phyloP scores from a whole-genome alignment of 208 protist species.

The Leishmania aethiopica region DNA sequence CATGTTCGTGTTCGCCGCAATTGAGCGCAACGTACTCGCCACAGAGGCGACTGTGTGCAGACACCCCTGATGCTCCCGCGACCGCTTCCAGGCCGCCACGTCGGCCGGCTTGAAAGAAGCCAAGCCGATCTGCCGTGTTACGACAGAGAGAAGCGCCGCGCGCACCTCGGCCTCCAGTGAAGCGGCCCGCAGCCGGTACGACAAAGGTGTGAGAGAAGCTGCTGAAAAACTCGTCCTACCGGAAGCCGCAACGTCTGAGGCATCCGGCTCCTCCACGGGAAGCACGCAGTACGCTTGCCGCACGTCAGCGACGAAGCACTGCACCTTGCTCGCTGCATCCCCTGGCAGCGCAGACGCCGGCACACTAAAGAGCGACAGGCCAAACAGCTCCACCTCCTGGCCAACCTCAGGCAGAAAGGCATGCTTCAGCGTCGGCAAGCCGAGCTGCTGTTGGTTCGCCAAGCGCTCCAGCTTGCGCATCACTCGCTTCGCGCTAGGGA shows the following conservation, averaged over 20 bases:
- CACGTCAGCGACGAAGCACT: constrained; percentile 45
- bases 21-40: constrained; percentile 33
- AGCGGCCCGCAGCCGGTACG: constrained; percentile 16
- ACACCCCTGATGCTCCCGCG: constrained; percentile 50
- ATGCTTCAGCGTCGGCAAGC: constrained; percentile 59
- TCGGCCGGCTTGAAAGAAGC: constrained; percentile 46
- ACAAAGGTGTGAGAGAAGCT: constrained; percentile 8
- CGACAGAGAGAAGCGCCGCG: constrained; percentile 54
- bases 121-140: constrained; percentile 43
- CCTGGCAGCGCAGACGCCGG: constrained; percentile 25
- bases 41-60: constrained; percentile 58
- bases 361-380: constrained; percentile 58
- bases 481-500: neutral
- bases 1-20: constrained; percentile 58
- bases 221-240: neutral
- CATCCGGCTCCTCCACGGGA: constrained; percentile 5
- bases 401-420: constrained; percentile 48
- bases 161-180: constrained; percentile 36
- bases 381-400: constrained; percentile 55
- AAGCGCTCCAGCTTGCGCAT: constrained; percentile 12
- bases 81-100: constrained; percentile 37
- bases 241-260: neutral
- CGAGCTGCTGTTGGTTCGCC: constrained; percentile 59
- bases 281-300: constrained; percentile 61
- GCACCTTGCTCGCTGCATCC: constrained; percentile 18